These are phyloP conservation scores for Calonectria leucothoes DNA, from an alignment of 2,329 filamentous ascomycete genomes.

Conservation along the genomic window DNA sequence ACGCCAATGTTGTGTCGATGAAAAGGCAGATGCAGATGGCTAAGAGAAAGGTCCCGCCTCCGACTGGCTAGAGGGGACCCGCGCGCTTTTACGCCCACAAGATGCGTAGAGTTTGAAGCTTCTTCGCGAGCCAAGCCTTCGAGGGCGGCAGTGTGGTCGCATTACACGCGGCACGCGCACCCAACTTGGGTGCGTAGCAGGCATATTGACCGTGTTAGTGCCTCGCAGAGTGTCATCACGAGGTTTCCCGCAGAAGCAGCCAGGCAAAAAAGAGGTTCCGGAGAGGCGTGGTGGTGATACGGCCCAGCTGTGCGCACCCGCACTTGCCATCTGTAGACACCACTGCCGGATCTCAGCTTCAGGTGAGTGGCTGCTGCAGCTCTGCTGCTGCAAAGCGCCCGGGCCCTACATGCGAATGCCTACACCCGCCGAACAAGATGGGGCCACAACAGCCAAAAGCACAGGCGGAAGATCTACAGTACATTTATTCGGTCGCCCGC, in stretches of 20 bases:
- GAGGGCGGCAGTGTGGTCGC: not conserved
- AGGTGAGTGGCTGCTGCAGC: slow-evolving; percentile 14
- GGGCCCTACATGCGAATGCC: slow-evolving; percentile 5
- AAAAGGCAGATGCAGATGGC: not conserved
- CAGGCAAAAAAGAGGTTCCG: not conserved
- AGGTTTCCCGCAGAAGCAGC: not conserved
- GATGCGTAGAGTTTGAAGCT: slow-evolving; percentile 9
- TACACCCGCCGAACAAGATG: not conserved
- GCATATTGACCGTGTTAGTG: not conserved
- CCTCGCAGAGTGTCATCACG: not conserved
- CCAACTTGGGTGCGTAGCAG: not conserved
- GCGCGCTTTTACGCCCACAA: slow-evolving; percentile 20
- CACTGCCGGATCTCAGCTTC: slow-evolving; percentile 23
- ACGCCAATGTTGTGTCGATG: not conserved
- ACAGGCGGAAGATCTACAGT: slow-evolving; percentile 21
- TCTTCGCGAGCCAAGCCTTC: not conserved
- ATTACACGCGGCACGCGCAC: slow-evolving; percentile 3
- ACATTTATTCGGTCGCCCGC: slow-evolving; percentile 13
- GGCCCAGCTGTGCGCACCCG: not conserved
- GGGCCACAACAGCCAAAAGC: slow-evolving; percentile 2
- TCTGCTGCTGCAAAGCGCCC: slow-evolving; percentile 6
- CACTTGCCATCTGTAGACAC: not conserved
- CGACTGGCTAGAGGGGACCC: not conserved
- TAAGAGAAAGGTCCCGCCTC: not conserved
- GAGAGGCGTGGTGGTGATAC: not conserved